These are phyloP conservation scores for Cladophialophora yegresii DNA, from an alignment of 2,329 filamentous ascomycete genomes.

Conservation along the genomic window DNA sequence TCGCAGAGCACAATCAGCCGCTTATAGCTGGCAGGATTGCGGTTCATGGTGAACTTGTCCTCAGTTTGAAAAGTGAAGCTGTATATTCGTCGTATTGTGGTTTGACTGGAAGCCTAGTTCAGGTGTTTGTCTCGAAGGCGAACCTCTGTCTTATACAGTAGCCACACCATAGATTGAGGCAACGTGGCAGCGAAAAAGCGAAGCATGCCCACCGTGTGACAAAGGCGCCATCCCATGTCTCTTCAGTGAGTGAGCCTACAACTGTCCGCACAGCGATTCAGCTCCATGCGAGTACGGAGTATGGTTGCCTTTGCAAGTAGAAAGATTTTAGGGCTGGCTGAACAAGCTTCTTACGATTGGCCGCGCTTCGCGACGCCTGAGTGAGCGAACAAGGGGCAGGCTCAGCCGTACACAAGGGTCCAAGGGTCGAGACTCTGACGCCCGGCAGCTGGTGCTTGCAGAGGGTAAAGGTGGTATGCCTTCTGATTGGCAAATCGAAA, in stretches of 20 bases:
- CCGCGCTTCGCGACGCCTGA: neutral
- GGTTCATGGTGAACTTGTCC: slow-evolving; percentile 9
- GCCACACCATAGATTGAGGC: neutral
- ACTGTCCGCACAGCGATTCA: slow-evolving; percentile 2
- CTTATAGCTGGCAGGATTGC: slow-evolving; percentile 30
- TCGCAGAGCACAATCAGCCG: slow-evolving; percentile 42
- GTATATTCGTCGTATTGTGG: neutral
- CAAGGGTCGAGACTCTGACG: slow-evolving; percentile 3
- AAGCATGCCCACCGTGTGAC: neutral
- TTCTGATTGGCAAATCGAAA: neutral
- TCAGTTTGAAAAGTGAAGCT: neutral
- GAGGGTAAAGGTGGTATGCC: neutral
- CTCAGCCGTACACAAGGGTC: slow-evolving; percentile 17
- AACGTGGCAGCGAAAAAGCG: neutral
- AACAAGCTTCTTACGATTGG: slow-evolving; percentile 14
- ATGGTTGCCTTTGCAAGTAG: slow-evolving; percentile 6
- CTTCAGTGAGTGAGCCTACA: neutral
- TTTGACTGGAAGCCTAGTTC: neutral
- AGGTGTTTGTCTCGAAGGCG: neutral
- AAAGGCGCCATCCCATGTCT: neutral
- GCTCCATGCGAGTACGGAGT: slow-evolving; percentile 12
- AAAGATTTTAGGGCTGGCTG: slow-evolving; percentile 14
- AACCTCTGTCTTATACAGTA: neutral
- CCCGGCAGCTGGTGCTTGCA: neutral
- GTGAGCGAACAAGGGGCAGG: slow-evolving; percentile 14